Base-by-base conservation (phyloP, 148 eudicot genomes). In the Chenopodium berlandieri region DNA sequence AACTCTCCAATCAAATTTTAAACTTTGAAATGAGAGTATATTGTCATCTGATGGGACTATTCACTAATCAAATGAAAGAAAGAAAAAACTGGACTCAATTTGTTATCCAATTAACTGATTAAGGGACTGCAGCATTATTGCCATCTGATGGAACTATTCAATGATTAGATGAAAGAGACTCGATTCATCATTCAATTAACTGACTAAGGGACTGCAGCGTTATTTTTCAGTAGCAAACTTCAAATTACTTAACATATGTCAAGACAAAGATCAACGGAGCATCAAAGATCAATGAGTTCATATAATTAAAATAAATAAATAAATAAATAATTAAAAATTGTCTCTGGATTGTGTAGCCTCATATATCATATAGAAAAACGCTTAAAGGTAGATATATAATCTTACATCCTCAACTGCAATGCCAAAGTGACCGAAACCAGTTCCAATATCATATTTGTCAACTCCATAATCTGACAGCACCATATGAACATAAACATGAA, bases 321-420 rank as follows among this genome's bases (percentile, higher is more conserved):
- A 34, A 34, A 3, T 34, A 34, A 34, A 4, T 34, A 34, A 34
- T 4, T 34, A 64, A 46, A 31, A 46, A 52, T n/a, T 22, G 4
- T 32, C 22, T 64, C 22, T 69, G n/a, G 32, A 34, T 63, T 13
- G 20, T 3, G 22, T 62, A 56, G 23, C 32, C 46, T 67, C 17
- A 65, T 25, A 73, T 40, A 73, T 58, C 78, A 52, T 65, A 64
- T 68, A 70, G 30, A 47, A 17, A 58, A 70, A 22, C 1, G 62
- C 31, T 52, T 48, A 19, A 31, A 66, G 32, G 64, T 23, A 47
- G 68, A 22, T 54, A 79, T 6, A 73, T 75, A 82, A 71, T 63
- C 89, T 84, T 78, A 88, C 90, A 84, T 88, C 89, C 81, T 88
- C 89, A 82, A 86, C 89, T 31, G 89, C 88, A 78, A 88, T 86